Conservation (phyloP, 176 grass and related monocot genomes). For the Carex parvula region DNA sequence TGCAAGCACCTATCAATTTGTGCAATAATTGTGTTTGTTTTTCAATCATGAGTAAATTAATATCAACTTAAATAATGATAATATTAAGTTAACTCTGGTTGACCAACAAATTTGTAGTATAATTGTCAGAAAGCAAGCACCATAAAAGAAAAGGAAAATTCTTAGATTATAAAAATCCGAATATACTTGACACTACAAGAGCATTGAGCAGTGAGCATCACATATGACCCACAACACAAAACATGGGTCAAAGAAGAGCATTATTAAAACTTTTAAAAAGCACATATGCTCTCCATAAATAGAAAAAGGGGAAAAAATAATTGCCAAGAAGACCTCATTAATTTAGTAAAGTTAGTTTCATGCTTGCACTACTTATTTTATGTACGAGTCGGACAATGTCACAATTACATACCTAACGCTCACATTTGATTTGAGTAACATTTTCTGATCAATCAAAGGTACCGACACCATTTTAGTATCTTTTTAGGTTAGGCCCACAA, state of each 20-base stretch:
- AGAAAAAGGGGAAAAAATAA: neutral
- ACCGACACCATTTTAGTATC: too few relatives aligned
- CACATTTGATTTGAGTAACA: neutral
- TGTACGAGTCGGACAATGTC: neutral
- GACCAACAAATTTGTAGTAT: constrained; percentile 13
- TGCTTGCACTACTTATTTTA: neutral
- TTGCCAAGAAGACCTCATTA: neutral
- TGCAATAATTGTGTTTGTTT: too few relatives aligned
- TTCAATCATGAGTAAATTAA: too few relatives aligned
- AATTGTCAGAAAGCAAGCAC: neutral
- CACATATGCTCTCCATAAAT: neutral
- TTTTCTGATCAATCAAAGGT: too few relatives aligned
- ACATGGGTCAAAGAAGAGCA: constrained; percentile 23
- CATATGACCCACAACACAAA: constrained; percentile 28
- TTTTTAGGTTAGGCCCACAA: neutral
- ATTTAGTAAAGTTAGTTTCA: neutral
- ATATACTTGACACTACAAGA: neutral
- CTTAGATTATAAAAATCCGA: neutral
- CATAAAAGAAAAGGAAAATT: neutral
- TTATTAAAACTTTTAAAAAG: neutral
- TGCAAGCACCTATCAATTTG: too few relatives aligned
- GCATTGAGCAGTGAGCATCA: constrained; percentile 15
- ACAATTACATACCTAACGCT: neutral
- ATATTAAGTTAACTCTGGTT: neutral
- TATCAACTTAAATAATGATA: neutral